Base-by-base conservation (phyloP, 257 asterid genomes). In the Salvia hispanica region DNA sequence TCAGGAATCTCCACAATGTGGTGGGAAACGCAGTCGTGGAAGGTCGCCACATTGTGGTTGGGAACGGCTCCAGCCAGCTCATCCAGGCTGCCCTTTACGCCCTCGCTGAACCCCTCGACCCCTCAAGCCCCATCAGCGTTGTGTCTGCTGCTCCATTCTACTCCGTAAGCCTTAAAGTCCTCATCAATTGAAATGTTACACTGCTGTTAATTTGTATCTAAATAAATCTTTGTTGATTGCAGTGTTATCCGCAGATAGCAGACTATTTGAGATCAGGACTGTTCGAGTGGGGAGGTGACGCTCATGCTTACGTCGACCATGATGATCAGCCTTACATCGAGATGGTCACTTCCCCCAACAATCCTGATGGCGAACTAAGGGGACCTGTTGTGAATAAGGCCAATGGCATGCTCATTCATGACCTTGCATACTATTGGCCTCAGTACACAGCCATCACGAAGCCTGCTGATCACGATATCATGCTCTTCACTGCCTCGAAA, bases 361-460 rank as follows among this genome's bases (percentile, higher is more conserved):
- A 93, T 69, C 95, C 97, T 0, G 84, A 77, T 39, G 96, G 95
- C 0, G 58, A 33, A 6, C 73, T 62, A 1, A 60, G 91, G 57
- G 75, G 71, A n/a, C 64, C 89, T 2, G 84, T 81, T 2, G 86
- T 90, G 12, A 82, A 85, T n/a, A 14, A 58, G 2, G 56, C 72
- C 6, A 55, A 80, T 28, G 95, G 95, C 36, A 77, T 33, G 69
- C 34, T 77, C 0, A 36, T 93, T 18, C 78, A 90, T 74, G 95
- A 93, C 39, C 81, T 88, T 9, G 97, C 95, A 10, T 93, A 93
- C 58, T 90, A 90, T 36, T 93, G 98, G 96, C 97, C 95, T 0
- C 95, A 92, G 0, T 88, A 86, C 75, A 86, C 89, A 0, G 76
- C 96, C 33, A 85, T 90, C 34, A 78, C 97, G 6, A 31, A 86